These are phyloP conservation scores for Selaginella tamariscina DNA, from an alignment of 75 land plant genomes.

Conservation along the genomic window DNA sequence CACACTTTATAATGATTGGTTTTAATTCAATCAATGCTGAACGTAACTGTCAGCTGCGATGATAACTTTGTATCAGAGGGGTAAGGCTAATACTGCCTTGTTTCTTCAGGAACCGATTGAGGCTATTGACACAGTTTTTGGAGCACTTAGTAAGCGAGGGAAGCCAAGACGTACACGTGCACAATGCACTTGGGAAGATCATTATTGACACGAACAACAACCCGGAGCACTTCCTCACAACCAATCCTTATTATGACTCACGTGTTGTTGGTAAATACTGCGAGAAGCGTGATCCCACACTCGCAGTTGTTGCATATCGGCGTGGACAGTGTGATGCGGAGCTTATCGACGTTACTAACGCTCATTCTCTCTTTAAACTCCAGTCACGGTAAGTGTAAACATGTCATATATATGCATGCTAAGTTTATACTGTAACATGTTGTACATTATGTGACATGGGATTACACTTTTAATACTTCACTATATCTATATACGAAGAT, in stretches of 20 bases:
- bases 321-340: constrained; percentile 10
- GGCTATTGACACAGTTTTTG: constrained; percentile 81
- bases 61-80: too few relatives aligned
- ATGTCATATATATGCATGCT: not conserved
- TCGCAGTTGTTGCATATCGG: not conserved
- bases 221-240: constrained; percentile 92
- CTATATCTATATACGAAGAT: too few relatives aligned
- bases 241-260: constrained; percentile 33
- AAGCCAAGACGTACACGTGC: constrained; percentile 98
- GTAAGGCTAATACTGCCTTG: not conserved
- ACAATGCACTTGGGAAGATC: constrained; percentile 93
- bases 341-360: not conserved
- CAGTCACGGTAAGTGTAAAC: constrained; percentile 12
- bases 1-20: too few relatives aligned
- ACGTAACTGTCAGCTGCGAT: too few relatives aligned
- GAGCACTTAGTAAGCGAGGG: constrained; percentile 98
- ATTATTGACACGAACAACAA: constrained; percentile 93
- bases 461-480: too few relatives aligned
- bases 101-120: constrained; percentile 65
- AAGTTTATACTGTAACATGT: not conserved
- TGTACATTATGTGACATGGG: too few relatives aligned
- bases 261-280: constrained; percentile 4
- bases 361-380: not conserved
- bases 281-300: constrained; percentile 8
- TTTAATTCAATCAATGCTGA: too few relatives aligned